Evolutionary conservation across 2,329 filamentous ascomycete genomes (phyloP).

Genomic region (Arthrobotrys sinensis): DNA sequence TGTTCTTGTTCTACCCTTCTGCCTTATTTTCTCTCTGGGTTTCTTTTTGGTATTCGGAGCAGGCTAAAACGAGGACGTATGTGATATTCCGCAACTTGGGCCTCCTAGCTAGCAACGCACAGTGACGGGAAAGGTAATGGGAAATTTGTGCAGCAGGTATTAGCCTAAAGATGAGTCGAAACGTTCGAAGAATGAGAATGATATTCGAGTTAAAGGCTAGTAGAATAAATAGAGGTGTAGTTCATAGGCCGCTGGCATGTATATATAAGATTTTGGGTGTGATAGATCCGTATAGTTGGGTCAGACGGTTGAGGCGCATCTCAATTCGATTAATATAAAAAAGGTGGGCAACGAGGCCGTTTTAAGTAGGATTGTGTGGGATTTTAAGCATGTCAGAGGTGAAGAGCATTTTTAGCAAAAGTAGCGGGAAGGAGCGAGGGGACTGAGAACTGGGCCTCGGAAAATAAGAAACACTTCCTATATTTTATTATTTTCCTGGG

Average conservation of each 20-base stretch:
- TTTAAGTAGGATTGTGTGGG: conserved; percentile 62
- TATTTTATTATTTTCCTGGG: conserved; percentile 60
- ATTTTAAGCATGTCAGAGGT: conserved; percentile 61
- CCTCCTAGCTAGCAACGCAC: conserved; percentile 53
- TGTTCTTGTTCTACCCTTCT: not conserved
- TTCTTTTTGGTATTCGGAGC: conserved; percentile 30
- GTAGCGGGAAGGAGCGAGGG: conserved; percentile 61
- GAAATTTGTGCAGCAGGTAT: conserved; percentile 47
- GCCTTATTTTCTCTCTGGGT: conserved; percentile 1
- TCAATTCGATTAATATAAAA: conserved; percentile 62
- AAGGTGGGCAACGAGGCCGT: conserved; percentile 61
- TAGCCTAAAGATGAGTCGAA: conserved; percentile 49
- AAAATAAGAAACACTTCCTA: conserved; percentile 61
- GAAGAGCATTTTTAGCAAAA: conserved; percentile 59
- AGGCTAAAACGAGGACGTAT: conserved; percentile 46
- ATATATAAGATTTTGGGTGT: conserved; percentile 43
- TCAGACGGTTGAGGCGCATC: conserved; percentile 60
- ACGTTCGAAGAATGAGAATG: conserved; percentile 31
- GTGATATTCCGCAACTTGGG: conserved; percentile 42
- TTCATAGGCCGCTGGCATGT: conserved; percentile 29
- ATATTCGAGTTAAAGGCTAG: conserved; percentile 18
- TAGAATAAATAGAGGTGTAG: conserved; percentile 29
- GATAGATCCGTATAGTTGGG: conserved; percentile 58
- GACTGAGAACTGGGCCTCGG: conserved; percentile 61
- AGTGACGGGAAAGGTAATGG: conserved; percentile 32